A percentile compares a stretch with the other conserved stretches of the same genome.
Evolutionary conservation across 1,284 basidiomycete genomes (phyloP).

Genomic region (Takashimella tepidaria): DNA sequence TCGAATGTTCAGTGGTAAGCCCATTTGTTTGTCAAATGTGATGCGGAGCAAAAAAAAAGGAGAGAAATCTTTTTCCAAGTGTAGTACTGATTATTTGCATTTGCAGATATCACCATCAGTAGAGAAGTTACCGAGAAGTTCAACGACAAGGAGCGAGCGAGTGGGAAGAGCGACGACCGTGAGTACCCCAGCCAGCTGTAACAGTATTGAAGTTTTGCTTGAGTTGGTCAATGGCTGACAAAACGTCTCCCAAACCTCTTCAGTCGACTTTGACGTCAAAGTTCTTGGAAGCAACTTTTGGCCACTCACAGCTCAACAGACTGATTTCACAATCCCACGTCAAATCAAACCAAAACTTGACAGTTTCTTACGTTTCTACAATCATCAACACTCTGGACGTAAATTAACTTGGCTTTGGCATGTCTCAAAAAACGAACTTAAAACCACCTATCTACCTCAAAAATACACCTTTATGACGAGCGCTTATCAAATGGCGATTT

Average conservation of each 20-base stretch:
- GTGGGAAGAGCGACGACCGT: slow-evolving; percentile 54
- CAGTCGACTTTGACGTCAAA: slow-evolving; percentile 85
- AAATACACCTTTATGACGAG: slow-evolving; percentile 96
- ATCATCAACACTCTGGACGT: slow-evolving; percentile 68
- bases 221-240: too few species aligned
- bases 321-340: slow-evolving; percentile 82
- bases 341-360: slow-evolving; percentile 85
- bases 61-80: background rate
- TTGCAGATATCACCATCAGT: slow-evolving; percentile 83
- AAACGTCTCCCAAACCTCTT: background rate
- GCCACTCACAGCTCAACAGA: slow-evolving; percentile 77
- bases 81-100: background rate
- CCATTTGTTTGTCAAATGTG: background rate
- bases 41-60: background rate
- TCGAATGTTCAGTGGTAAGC: slow-evolving; percentile 91
- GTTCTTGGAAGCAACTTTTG: slow-evolving; percentile 95
- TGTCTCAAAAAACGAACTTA: slow-evolving; percentile 91
- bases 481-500: slow-evolving; percentile 90
- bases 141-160: slow-evolving; percentile 84
- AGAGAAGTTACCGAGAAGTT: slow-evolving; percentile 96
- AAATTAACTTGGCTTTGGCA: slow-evolving; percentile 99
- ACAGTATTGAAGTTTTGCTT: background rate
- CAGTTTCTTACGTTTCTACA: slow-evolving; percentile 89
- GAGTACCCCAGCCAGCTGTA: slow-evolving; percentile 5
- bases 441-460: slow-evolving; percentile 85